Conservation (phyloP, 371 early-diverging fungal species). For the Apophysomyces trapeziformis region DNA sequence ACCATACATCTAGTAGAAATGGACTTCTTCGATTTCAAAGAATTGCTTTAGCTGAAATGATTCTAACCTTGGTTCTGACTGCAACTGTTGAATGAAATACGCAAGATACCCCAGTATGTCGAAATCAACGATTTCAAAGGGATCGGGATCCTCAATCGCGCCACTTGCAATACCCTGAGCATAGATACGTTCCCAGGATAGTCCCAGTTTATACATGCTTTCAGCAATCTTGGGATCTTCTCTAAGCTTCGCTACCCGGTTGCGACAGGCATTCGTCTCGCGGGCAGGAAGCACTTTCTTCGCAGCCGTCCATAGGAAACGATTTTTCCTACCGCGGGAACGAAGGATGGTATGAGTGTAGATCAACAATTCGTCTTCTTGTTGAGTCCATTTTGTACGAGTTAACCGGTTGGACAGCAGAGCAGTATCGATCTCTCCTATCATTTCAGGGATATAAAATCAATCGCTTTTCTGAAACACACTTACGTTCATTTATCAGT, state of each 20-base stretch:
- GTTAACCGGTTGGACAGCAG: constrained; percentile 7
- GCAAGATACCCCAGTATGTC: constrained; percentile 36
- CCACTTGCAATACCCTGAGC: constrained; percentile 39
- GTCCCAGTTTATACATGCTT: constrained; percentile 23
- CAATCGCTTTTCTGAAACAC: not conserved
- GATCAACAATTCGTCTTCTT: constrained; percentile 58
- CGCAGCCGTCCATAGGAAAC: constrained; percentile 48
- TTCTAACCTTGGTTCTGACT: constrained; percentile 12
- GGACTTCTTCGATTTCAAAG: too few species aligned
- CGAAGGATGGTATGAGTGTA: constrained; percentile 41
- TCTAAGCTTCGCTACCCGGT: constrained; percentile 40
- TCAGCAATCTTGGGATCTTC: constrained; percentile 27
- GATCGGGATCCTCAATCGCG: constrained; percentile 31
- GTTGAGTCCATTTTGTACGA: constrained; percentile 42
- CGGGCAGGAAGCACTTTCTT: constrained; percentile 27
- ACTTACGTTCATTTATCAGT: constrained; percentile 16
- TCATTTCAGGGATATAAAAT: not conserved
- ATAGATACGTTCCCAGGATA: constrained; percentile 45
- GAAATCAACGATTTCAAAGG: constrained; percentile 25
- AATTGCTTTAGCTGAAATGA: too few species aligned
- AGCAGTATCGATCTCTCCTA: not conserved
- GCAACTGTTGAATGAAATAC: constrained; percentile 38
- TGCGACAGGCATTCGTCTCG: constrained; percentile 30
- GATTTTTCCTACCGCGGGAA: constrained; percentile 15
- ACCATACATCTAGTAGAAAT: too few species aligned